Evolutionary conservation across 2,329 filamentous ascomycete species (phyloP).

Genomic region (Botryotinia calthae): DNA sequence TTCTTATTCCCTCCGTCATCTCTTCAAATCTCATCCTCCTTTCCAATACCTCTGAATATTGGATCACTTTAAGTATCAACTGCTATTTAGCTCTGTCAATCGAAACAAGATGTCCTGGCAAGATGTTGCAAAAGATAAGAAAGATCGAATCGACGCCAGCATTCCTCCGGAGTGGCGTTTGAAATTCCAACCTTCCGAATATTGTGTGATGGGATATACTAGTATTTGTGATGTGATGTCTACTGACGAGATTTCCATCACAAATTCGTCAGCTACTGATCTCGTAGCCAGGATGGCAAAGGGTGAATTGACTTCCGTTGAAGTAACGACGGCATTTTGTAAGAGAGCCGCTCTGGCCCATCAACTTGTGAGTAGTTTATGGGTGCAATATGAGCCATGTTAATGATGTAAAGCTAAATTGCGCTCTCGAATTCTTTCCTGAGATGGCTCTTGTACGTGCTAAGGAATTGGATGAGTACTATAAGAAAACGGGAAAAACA

Average conservation of each 20-base stretch:
- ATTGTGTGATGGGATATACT: constrained; percentile 49
- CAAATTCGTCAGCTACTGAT: constrained; percentile 32
- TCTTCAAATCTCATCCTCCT: background rate
- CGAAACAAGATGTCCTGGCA: constrained; percentile 45
- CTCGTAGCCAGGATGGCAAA: constrained; percentile 31
- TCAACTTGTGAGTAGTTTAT: constrained; percentile 39
- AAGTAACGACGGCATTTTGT: constrained; percentile 47
- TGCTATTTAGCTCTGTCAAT: background rate
- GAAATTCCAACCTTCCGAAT: constrained; percentile 53
- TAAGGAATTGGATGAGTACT: constrained; percentile 45
- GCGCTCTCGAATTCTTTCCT: constrained; percentile 49
- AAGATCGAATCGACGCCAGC: constrained; percentile 49
- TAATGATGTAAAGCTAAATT: constrained; percentile 35
- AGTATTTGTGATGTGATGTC: constrained; percentile 31
- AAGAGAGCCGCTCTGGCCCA: constrained; percentile 50
- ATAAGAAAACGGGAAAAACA: constrained; percentile 42
- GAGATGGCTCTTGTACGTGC: constrained; percentile 47
- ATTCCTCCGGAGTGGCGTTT: constrained; percentile 57
- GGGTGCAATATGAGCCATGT: background rate
- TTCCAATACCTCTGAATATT: background rate
- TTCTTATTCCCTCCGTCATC: background rate
- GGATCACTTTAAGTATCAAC: background rate
- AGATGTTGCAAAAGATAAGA: constrained; percentile 50
- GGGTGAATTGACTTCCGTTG: constrained; percentile 34
- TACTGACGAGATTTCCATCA: constrained; percentile 47